Percentiles rank a stretch among this genome's conserved stretches.
phyloP scores from a whole-genome alignment of 371 early-diverging fungal genomes.

The Nematocida homosporus region DNA sequence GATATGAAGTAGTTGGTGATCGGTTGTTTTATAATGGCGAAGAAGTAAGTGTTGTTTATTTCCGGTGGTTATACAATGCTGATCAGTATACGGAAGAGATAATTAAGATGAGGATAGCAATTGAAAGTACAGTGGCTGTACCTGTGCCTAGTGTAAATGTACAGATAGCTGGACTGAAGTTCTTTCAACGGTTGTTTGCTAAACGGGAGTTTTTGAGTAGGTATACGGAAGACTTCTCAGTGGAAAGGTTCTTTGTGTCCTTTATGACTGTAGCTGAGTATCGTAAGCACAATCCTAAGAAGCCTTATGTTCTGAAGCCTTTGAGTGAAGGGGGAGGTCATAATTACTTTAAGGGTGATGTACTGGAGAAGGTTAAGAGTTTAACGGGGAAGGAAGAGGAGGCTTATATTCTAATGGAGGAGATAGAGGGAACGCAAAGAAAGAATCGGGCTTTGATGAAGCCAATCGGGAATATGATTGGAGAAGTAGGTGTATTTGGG shows the following conservation, averaged over 20 bases:
- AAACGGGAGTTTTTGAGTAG: conserved; percentile 11
- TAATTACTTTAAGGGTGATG: conserved; percentile 36
- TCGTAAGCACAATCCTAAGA: not conserved
- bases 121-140: conserved; percentile 44
- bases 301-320: conserved; percentile 48
- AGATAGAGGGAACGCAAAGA: conserved; percentile 12
- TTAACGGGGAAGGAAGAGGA: not conserved
- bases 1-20: not conserved
- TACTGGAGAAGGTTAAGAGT: not conserved
- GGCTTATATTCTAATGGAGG: conserved; percentile 47
- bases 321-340: conserved; percentile 53
- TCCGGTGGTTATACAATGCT: conserved; percentile 59
- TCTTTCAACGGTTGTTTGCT: conserved; percentile 46
- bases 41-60: conserved; percentile 55
- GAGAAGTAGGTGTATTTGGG: conserved; percentile 56
- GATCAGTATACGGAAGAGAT: conserved; percentile 51
- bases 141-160: conserved; percentile 44
- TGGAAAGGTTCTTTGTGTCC: conserved; percentile 34
- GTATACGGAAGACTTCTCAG: conserved; percentile 19
- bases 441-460: conserved; percentile 20
- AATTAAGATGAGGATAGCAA: conserved; percentile 24
- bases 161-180: conserved; percentile 56
- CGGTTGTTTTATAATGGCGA: conserved; percentile 4
- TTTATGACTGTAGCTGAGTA: conserved; percentile 3
- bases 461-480: conserved; percentile 4